These are phyloP conservation scores for Penstemon newberryi DNA, from an alignment of 257 asterid genomes.

Conservation along the genomic window DNA sequence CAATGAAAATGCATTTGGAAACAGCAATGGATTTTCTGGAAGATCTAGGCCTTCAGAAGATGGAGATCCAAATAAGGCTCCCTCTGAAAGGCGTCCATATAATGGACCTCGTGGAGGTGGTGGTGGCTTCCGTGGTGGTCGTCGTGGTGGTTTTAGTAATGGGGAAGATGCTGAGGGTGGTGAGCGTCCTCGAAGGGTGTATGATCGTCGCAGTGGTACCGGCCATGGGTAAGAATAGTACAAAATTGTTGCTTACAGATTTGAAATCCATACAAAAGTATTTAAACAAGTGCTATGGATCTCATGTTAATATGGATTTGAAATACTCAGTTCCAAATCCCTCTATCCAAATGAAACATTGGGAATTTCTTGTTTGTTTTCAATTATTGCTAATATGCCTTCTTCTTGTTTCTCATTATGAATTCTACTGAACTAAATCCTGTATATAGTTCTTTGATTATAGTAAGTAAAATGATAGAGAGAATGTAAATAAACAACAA, in stretches of 20 bases:
- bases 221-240: slow-evolving; percentile 40
- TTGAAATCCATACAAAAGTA: too few species aligned
- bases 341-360: too few species aligned
- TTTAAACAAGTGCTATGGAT: too few species aligned
- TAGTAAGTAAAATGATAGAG: too few species aligned
- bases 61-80: slow-evolving; percentile 35
- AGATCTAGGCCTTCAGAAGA: slow-evolving; percentile 35
- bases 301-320: too few species aligned
- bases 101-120: slow-evolving; percentile 37
- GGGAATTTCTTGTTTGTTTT: not conserved
- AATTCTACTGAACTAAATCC: too few species aligned
- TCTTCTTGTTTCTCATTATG: too few species aligned
- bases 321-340: too few species aligned
- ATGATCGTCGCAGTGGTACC: slow-evolving; percentile 48
- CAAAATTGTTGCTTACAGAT: not conserved
- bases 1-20: slow-evolving; percentile 35
- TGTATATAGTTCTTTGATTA: too few species aligned
- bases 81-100: slow-evolving; percentile 38
- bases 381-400: not conserved
- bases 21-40: slow-evolving; percentile 36
- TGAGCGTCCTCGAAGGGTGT: slow-evolving; percentile 41
- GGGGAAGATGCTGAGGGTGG: slow-evolving; percentile 38
- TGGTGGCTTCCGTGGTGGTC: slow-evolving; percentile 43
- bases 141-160: slow-evolving; percentile 42
- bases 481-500: too few species aligned